phyloP scores from a whole-genome alignment of 2,329 filamentous ascomycete genomes.

The Aureobasidium sp. region DNA sequence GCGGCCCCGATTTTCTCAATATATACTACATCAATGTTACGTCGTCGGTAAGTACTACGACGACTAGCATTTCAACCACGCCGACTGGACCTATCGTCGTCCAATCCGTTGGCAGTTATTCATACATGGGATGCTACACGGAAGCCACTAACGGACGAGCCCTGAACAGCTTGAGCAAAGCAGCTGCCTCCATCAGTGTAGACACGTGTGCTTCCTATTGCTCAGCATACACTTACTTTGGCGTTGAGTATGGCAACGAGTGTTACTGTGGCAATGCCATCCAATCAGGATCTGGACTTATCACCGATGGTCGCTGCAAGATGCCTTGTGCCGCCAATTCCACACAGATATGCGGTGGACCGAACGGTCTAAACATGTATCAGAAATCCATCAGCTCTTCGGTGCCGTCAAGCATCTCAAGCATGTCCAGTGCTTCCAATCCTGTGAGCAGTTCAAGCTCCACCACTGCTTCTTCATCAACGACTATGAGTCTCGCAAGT shows the following conservation, averaged over 20 bases:
- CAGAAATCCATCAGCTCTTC: neutral
- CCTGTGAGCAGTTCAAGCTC: neutral
- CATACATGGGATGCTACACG: constrained; percentile 27
- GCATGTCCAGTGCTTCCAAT: neutral
- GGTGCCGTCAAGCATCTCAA: neutral
- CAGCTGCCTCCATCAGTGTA: constrained; percentile 30
- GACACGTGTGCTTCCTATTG: constrained; percentile 32
- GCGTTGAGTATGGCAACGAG: constrained; percentile 31
- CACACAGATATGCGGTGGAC: constrained; percentile 27
- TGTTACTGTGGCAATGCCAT: constrained; percentile 31
- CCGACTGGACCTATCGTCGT: constrained; percentile 20
- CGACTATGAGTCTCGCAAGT: neutral
- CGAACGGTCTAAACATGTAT: constrained; percentile 25
- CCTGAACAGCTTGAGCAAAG: constrained; percentile 20
- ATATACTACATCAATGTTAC: constrained; percentile 22
- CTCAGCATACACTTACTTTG: constrained; percentile 30
- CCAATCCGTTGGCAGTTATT: constrained; percentile 22
- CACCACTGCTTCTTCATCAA: neutral
- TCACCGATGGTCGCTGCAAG: constrained; percentile 19
- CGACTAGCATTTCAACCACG: neutral
- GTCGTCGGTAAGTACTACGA: constrained; percentile 1
- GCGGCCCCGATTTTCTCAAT: constrained; percentile 26
- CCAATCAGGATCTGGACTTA: neutral
- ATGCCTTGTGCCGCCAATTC: constrained; percentile 23
- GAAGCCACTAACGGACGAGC: constrained; percentile 23